Base-by-base conservation (phyloP, 2,329 filamentous ascomycete species). In the Coniochaeta pulveracea region DNA sequence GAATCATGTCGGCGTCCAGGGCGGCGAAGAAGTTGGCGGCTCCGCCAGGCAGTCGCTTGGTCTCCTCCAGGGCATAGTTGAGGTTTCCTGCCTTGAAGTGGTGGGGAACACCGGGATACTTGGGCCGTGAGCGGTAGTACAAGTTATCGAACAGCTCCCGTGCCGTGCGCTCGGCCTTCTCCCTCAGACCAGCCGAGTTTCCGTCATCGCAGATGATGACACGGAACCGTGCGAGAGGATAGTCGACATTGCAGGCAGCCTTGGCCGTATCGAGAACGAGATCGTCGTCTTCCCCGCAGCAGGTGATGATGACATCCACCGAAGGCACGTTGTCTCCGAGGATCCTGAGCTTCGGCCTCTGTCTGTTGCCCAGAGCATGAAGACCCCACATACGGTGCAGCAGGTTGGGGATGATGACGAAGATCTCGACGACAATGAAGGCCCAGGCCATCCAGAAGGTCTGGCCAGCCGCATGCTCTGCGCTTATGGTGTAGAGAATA, bases 1-100 rank as follows among this genome's bases (percentile, higher is more conserved):
- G 69, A 49, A 80, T 78, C 76, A 80, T 80, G 47, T 80, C 76
- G 14, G 74, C 75, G 46, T 80, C 76, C 21, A 80, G 55, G 24
- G 69, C 69, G n/a, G 72, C 74, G 47, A 78, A 69, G 48, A 62
- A 77, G 43, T 69, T 60, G 25, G 61, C 60, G n/a, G 67, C 58
- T 16, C 71, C 71, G 12, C 68, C 69, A 2, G 68, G 66, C 19
- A 76, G 52, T n/a, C 52, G 46, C 11, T 58, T 56, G 4, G 64
- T 58, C 35, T 63, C 58, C 11, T 72, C 64, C 14, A 73, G 51
- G 21, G 69, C 75, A 36, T 72, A 69, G 51, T 76, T 78, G 34
- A 79, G 55, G 46, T 79, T 79, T 33, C 74, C 73, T 2, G 74
- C 72, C 56, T 79, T 79, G 59, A 72, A 77, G 46, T 73, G 66